Evolutionary conservation across 495 filamentous ascomycete genomes (phyloP).

Genomic region (Neurospora discreta): DNA sequence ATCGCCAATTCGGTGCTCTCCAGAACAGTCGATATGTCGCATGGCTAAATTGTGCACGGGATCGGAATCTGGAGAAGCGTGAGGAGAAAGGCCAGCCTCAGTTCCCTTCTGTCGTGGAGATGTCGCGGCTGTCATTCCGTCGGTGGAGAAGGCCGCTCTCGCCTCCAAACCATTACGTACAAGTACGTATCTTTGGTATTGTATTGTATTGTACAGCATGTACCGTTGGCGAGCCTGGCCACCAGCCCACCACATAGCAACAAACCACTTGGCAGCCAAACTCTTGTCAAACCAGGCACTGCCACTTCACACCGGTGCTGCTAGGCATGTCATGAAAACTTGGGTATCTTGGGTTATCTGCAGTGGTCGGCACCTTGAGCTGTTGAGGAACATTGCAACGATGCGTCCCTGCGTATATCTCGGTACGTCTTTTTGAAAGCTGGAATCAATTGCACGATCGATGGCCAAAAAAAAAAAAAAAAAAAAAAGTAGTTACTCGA

Average conservation of each 20-base stretch:
- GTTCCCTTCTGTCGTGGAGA: neutral
- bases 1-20: neutral
- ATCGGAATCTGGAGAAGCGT: neutral
- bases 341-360: conserved; percentile 5
- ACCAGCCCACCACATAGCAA: too few species aligned
- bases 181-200: neutral
- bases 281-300: neutral
- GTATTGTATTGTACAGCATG: neutral
- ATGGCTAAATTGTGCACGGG: neutral
- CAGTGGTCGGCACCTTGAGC: neutral
- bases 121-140: conserved; percentile 1
- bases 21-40: neutral
- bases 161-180: conserved; percentile 22
- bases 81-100: too few species aligned
- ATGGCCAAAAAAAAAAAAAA: too few species aligned
- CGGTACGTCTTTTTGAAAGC: neutral
- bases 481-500: neutral
- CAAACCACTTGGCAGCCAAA: too few species aligned
- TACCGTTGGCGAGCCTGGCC: neutral
- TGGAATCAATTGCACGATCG: too few species aligned
- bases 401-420: neutral
- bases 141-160: conserved; percentile 7
- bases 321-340: too few species aligned
- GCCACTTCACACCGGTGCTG: conserved; percentile 5
- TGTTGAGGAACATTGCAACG: neutral